phyloP scores from a whole-genome alignment of 1,284 basidiomycete species.

The Rhodofomes roseus region DNA sequence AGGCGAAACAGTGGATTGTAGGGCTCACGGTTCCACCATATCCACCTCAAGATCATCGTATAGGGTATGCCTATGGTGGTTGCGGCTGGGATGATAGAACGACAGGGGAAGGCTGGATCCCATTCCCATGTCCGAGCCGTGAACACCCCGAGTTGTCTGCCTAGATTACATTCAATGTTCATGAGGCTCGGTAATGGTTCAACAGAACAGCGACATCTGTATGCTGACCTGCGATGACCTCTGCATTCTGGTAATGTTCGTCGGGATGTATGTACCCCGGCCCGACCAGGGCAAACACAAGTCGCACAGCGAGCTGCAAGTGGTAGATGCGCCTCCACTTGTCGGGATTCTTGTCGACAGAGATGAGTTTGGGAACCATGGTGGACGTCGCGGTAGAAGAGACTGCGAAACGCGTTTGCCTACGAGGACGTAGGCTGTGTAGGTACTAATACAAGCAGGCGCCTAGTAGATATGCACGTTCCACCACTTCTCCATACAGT shows the following conservation, averaged over 20 bases:
- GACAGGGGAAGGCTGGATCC: conserved; percentile 29
- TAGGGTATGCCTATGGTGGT: conserved; percentile 34
- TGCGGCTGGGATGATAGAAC: conserved; percentile 33
- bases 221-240: conserved; percentile 32
- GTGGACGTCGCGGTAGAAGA: background rate
- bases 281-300: conserved; percentile 31
- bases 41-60: conserved; percentile 10
- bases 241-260: conserved; percentile 40
- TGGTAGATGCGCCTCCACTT: conserved; percentile 10
- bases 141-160: conserved; percentile 15
- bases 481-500: background rate
- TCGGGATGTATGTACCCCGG: conserved; percentile 40
- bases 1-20: background rate
- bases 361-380: background rate
- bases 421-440: too few relatives aligned
- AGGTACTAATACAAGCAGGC: too few relatives aligned
- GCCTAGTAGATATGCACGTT: background rate
- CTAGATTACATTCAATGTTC: conserved; percentile 15
- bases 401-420: too few relatives aligned
- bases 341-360: background rate
- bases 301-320: conserved; percentile 23
- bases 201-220: background rate
- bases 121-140: conserved; percentile 39
- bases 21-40: conserved; percentile 18
- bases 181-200: background rate